Evolutionary conservation across 2,329 filamentous ascomycete genomes (phyloP).

Genomic region (Penicillium palitans): DNA sequence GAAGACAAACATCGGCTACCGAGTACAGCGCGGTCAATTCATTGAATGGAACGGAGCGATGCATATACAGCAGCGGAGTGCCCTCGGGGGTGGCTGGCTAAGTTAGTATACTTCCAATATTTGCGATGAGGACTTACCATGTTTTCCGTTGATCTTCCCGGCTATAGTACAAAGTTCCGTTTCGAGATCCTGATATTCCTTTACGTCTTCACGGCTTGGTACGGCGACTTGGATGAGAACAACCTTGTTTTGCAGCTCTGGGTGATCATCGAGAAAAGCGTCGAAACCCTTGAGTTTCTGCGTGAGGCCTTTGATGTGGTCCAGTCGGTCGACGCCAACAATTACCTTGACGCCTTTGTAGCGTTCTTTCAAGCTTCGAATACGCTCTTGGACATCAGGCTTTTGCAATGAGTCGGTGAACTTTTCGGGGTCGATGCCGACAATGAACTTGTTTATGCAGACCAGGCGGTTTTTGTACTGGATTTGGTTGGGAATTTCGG

Average conservation of each 20-base stretch:
- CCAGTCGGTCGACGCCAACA: constrained; percentile 86
- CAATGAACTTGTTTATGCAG: constrained; percentile 86
- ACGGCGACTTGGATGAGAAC: constrained; percentile 92
- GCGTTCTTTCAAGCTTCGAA: constrained; percentile 73
- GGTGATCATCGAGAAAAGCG: constrained; percentile 86
- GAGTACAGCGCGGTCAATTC: constrained; percentile 92
- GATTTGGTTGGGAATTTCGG: constrained; percentile 76
- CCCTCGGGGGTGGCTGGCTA: constrained; percentile 78
- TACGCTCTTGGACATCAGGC: constrained; percentile 75
- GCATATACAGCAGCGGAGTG: constrained; percentile 94
- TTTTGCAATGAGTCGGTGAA: constrained; percentile 79
- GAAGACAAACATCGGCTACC: constrained; percentile 81
- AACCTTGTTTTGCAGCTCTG: constrained; percentile 90
- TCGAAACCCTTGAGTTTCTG: constrained; percentile 93
- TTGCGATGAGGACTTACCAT: constrained; percentile 52
- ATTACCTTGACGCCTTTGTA: constrained; percentile 90
- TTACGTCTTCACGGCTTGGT: constrained; percentile 78
- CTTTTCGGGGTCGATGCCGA: constrained; percentile 93
- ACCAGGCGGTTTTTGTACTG: constrained; percentile 80
- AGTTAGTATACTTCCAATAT: constrained; percentile 8
- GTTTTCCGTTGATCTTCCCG: constrained; percentile 89
- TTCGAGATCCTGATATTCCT: constrained; percentile 91
- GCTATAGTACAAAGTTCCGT: constrained; percentile 90
- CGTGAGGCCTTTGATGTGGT: constrained; percentile 96
- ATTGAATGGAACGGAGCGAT: constrained; percentile 88